A percentile compares a stretch with the other conserved stretches of the same genome.
Evolutionary conservation across 352 stramenopile genomes (phyloP).

Genomic region (Phytophthora pluvialis): DNA sequence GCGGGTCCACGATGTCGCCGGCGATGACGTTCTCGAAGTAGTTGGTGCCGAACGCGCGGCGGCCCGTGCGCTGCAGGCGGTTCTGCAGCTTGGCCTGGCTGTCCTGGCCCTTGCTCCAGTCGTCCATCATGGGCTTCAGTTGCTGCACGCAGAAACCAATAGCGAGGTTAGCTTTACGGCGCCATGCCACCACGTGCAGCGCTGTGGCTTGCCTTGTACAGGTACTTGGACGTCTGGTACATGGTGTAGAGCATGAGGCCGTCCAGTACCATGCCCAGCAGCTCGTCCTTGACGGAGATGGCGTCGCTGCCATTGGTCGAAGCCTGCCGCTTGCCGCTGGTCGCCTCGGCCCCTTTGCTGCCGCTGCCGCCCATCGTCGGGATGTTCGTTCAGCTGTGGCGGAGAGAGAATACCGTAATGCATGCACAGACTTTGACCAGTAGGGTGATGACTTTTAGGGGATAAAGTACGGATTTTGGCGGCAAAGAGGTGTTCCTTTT

Average conservation of each 20-base stretch:
- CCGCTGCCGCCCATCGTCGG: slow-evolving; percentile 56
- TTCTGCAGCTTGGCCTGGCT: slow-evolving; percentile 79
- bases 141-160: slow-evolving; percentile 33
- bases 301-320: slow-evolving; percentile 11
- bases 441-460: slow-evolving; percentile 3
- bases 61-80: slow-evolving; percentile 65
- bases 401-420: slow-evolving; percentile 6
- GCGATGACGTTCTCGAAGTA: slow-evolving; percentile 93
- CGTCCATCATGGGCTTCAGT: slow-evolving; percentile 87
- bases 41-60: slow-evolving; percentile 77
- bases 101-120: slow-evolving; percentile 67
- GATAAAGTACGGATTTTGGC: slow-evolving; percentile 16
- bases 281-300: slow-evolving; percentile 61
- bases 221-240: slow-evolving; percentile 82
- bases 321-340: slow-evolving; percentile 16
- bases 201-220: slow-evolving; percentile 67
- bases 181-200: neutral
- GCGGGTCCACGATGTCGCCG: slow-evolving; percentile 94
- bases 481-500: neutral
- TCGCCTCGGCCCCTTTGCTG: slow-evolving; percentile 62
- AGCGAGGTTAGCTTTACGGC: neutral
- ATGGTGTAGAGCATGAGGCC: slow-evolving; percentile 85
- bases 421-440: neutral
- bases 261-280: slow-evolving; percentile 79
- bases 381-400: slow-evolving; percentile 22